Percentiles rank a stretch among this genome's conserved stretches.
phyloP scores from a whole-genome alignment of 2,329 filamentous ascomycete species.

The Botryotinia globosa region DNA sequence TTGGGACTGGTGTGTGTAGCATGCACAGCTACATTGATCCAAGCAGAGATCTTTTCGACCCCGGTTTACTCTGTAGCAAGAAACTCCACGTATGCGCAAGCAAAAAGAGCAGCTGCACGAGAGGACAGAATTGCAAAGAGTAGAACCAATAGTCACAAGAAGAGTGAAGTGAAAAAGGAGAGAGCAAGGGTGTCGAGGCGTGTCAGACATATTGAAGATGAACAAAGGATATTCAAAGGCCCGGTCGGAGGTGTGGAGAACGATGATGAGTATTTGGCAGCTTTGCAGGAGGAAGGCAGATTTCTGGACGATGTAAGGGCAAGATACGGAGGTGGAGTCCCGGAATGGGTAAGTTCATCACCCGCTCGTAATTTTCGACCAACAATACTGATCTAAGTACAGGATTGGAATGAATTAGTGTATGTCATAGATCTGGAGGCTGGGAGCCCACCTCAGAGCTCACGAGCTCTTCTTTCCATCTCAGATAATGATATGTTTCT shows the following conservation, averaged over 20 bases:
- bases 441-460: slow-evolving; percentile 22
- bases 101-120: not conserved
- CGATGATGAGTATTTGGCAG: not conserved
- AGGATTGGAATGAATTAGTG: slow-evolving; percentile 21
- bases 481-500: slow-evolving; percentile 16
- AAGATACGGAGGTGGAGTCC: slow-evolving; percentile 1
- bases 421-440: slow-evolving; percentile 20
- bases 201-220: not conserved
- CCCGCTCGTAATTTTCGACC: not conserved
- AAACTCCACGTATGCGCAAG: slow-evolving; percentile 12
- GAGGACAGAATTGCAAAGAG: slow-evolving; percentile 8
- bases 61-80: slow-evolving; percentile 14
- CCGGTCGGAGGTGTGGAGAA: slow-evolving; percentile 17
- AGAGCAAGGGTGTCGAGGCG: not conserved
- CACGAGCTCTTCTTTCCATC: slow-evolving; percentile 13
- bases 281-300: not conserved
- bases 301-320: not conserved
- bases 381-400: not conserved
- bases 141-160: slow-evolving; percentile 15
- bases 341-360: slow-evolving; percentile 1
- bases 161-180: not conserved
- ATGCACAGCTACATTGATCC: slow-evolving; percentile 4
- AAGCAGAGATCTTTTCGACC: slow-evolving; percentile 8
- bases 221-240: not conserved
- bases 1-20: slow-evolving; percentile 8